Evolutionary conservation across 257 asterid genomes (phyloP).

Genomic region (Salvia rosmarinus): DNA sequence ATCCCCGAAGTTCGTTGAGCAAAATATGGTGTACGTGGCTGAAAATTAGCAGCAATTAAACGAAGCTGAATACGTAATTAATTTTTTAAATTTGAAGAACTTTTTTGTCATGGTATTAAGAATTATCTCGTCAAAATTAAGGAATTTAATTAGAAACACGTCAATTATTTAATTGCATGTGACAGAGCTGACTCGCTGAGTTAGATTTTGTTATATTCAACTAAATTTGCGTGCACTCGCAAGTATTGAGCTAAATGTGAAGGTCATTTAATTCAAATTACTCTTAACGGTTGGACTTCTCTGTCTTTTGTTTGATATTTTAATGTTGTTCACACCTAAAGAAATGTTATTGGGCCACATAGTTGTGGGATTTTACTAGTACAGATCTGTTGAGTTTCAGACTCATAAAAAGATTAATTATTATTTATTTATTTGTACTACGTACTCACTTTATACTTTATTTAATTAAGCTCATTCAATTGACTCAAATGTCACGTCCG

Average conservation of each 20-base stretch:
- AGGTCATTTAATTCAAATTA: constrained; percentile 22
- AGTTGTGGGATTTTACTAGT: neutral
- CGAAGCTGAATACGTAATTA: constrained; percentile 22
- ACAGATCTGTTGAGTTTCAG: neutral
- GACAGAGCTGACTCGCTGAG: neutral
- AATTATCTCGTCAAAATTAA: constrained; percentile 12
- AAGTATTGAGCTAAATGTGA: constrained; percentile 12
- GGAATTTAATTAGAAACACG: neutral
- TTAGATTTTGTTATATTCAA: neutral
- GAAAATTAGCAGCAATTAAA: constrained; percentile 19
- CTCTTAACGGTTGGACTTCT: neutral
- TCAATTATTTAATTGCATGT: constrained; percentile 24
- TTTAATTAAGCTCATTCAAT: neutral
- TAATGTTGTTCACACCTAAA: constrained; percentile 35
- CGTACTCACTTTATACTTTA: neutral
- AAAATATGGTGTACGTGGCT: constrained; percentile 38
- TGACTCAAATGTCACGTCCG: neutral
- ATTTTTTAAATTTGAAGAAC: constrained; percentile 14
- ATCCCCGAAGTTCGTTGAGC: neutral
- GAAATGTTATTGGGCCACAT: constrained; percentile 32
- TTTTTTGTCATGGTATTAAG: constrained; percentile 17
- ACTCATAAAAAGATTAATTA: neutral
- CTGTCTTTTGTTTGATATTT: neutral
- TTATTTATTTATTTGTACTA: neutral
- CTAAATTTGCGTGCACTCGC: constrained; percentile 3